Percentiles rank a stretch among this genome's conserved stretches.
These are phyloP conservation scores for Crithidia expoeki DNA, from an alignment of 208 protist species.

Conservation along the genomic window DNA sequence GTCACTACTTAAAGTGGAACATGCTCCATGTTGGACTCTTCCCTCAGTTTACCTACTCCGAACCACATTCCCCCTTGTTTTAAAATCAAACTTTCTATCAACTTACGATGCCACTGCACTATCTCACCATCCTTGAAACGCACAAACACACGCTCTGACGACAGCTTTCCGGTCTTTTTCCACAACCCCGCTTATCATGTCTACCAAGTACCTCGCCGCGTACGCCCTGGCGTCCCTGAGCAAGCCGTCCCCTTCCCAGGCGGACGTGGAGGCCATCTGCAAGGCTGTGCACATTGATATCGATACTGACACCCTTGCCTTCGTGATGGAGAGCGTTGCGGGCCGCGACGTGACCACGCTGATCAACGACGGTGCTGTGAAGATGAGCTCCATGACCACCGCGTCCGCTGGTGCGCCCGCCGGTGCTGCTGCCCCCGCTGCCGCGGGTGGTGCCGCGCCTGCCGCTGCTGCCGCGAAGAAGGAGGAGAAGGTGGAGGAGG, in stretches of 20 bases:
- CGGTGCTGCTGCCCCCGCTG: constrained; percentile 41
- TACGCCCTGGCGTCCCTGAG: constrained; percentile 88
- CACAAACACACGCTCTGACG: too few species aligned
- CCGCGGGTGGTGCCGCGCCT: constrained; percentile 34
- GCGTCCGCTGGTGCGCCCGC: constrained; percentile 42
- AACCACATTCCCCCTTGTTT: too few species aligned
- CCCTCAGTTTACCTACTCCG: too few species aligned
- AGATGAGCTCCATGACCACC: constrained; percentile 75
- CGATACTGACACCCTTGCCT: constrained; percentile 78
- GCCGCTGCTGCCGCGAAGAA: constrained; percentile 42
- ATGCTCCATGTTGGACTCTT: too few species aligned
- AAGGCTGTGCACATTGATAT: constrained; percentile 72
- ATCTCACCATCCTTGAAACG: too few species aligned
- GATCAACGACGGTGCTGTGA: constrained; percentile 74
- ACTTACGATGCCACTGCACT: too few species aligned
- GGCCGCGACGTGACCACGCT: constrained; percentile 81
- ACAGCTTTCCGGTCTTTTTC: background rate
- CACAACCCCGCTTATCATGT: constrained; percentile 47
- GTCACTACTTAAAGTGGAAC: too few species aligned
- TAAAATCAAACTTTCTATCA: too few species aligned
- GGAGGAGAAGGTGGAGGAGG: constrained; percentile 75
- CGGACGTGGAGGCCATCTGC: constrained; percentile 89
- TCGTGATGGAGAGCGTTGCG: constrained; percentile 79
- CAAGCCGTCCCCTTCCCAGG: constrained; percentile 73
- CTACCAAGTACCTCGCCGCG: constrained; percentile 92